Base-by-base conservation (phyloP, 768 basidiomycete genomes). In the Macrolepiota fuliginosa region DNA sequence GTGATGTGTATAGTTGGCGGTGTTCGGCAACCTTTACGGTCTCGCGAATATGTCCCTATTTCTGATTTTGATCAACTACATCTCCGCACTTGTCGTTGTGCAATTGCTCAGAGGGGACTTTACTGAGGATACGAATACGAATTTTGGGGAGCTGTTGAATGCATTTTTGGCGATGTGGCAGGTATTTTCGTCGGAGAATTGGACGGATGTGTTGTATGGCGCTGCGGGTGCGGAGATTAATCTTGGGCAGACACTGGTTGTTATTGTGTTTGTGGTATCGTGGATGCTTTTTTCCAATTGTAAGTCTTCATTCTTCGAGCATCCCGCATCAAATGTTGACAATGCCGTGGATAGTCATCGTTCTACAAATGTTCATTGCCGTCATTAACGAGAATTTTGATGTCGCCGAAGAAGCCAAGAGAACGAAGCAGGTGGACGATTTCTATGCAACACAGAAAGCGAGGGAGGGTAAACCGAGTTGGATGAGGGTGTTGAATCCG, bases 341-440 rank as follows among this genome's bases (percentile, higher is more conserved):
- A 0, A 49, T 22, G 10, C 47, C 12, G 27, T 27, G 4, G 36
- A 24, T 65, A 40, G 95, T 94, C 79, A 92, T 96, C 67, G 81
- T 96, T 9, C 72, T 96, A 53, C 94, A 96, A 70, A 90, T 98
- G 88, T 97, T 98, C 77, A 92, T 98, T 68, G 96, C 96, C 36
- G 94, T 96, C 49, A 94, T 97, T 79, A 92, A 95, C 68, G 94
- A 96, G 79, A 96, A 96, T 73, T 98, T 98, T 67, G 81, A 88
- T 24, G 86, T 97, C 4, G 94, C 94, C 0, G 96, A 98, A 69
- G 93, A 96, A 70, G 83, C 87, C 27, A 98, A 98, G 77, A 86
- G 89, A 56, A 82, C 83, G 15, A 82, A 89, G 64, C 96, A 97
- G 73, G 86, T 89, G 4, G 84, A 85, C 5, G 82, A 85, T 51